These are phyloP conservation scores for Cladochytrium replicatum DNA, from an alignment of 192 early-diverging fungal genomes.

Conservation along the genomic window DNA sequence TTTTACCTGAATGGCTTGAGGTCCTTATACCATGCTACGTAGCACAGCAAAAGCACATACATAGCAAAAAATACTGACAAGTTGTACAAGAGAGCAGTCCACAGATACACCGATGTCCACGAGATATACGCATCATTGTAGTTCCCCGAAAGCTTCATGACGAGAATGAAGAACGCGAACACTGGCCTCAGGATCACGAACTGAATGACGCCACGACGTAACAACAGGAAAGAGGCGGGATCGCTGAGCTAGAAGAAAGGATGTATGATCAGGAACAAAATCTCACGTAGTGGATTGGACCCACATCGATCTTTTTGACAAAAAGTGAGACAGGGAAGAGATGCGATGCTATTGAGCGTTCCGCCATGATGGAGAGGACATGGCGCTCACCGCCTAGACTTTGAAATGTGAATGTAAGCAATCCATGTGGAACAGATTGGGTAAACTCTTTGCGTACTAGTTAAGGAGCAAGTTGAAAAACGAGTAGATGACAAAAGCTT, in stretches of 20 bases:
- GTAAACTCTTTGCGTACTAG: too few species aligned
- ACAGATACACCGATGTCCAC: conserved; percentile 62
- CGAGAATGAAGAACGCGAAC: conserved; percentile 67
- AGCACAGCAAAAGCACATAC: conserved; percentile 83
- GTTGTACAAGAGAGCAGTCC: conserved; percentile 77
- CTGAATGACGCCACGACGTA: conserved; percentile 82
- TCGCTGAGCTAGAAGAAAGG: conserved; percentile 48
- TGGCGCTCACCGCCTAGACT: conserved; percentile 84
- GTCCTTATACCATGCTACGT: conserved; percentile 25
- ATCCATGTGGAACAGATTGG: too few species aligned
- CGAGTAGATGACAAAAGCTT: conserved; percentile 92
- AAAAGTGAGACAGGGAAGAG: conserved; percentile 71
- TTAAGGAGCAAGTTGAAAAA: conserved; percentile 83
- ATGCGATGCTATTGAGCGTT: conserved; percentile 65
- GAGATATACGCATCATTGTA: conserved; percentile 79
- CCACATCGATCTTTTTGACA: conserved; percentile 59
- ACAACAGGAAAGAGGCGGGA: conserved; percentile 74
- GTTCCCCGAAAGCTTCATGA: conserved; percentile 54
- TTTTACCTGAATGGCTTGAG: conserved; percentile 22
- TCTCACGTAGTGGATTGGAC: too few species aligned
- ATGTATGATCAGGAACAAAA: not conserved
- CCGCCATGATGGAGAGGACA: conserved; percentile 66
- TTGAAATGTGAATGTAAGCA: too few species aligned
- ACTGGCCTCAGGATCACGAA: conserved; percentile 85
- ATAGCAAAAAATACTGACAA: conserved; percentile 73